phyloP scores from a whole-genome alignment of 371 early-diverging fungal genomes.

The Mucor irregularis region DNA sequence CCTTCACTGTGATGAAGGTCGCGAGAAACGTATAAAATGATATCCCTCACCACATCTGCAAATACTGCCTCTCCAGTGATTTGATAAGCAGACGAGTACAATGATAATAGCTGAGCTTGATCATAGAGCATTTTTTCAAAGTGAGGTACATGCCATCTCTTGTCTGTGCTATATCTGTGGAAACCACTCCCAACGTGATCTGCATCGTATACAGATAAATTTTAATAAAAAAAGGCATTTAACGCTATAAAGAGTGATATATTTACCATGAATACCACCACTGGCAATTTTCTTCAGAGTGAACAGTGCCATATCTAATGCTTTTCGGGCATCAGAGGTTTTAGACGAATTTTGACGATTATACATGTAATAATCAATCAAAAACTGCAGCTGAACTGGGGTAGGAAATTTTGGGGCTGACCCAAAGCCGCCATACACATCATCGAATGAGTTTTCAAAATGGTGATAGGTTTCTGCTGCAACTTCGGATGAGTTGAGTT shows the following conservation, averaged over 20 bases:
- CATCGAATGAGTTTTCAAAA: slow-evolving; percentile 50
- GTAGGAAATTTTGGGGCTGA: slow-evolving; percentile 70
- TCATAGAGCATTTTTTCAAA: slow-evolving; percentile 76
- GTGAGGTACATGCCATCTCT: slow-evolving; percentile 55
- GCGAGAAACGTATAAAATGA: slow-evolving; percentile 54
- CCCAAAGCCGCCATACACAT: slow-evolving; percentile 59
- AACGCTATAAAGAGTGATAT: neutral
- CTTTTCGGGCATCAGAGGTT: slow-evolving; percentile 34
- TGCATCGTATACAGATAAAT: neutral
- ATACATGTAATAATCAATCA: slow-evolving; percentile 51
- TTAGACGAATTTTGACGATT: slow-evolving; percentile 22
- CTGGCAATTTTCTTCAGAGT: slow-evolving; percentile 57
- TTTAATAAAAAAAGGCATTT: neutral
- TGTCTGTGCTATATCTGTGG: slow-evolving; percentile 43
- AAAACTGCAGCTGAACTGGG: slow-evolving; percentile 58
- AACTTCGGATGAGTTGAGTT: slow-evolving; percentile 13
- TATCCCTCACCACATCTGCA: slow-evolving; percentile 54
- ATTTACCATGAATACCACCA: slow-evolving; percentile 67
- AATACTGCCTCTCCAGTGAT: slow-evolving; percentile 50
- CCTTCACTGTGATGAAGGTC: slow-evolving; percentile 53
- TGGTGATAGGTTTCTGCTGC: slow-evolving; percentile 38
- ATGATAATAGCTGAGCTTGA: slow-evolving; percentile 64
- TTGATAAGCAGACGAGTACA: slow-evolving; percentile 48
- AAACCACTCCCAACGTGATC: slow-evolving; percentile 19
- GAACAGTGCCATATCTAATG: slow-evolving; percentile 58